Evolutionary conservation across 306 rosid genomes (phyloP).

Genomic region (Oxytropis ochrocephala): DNA sequence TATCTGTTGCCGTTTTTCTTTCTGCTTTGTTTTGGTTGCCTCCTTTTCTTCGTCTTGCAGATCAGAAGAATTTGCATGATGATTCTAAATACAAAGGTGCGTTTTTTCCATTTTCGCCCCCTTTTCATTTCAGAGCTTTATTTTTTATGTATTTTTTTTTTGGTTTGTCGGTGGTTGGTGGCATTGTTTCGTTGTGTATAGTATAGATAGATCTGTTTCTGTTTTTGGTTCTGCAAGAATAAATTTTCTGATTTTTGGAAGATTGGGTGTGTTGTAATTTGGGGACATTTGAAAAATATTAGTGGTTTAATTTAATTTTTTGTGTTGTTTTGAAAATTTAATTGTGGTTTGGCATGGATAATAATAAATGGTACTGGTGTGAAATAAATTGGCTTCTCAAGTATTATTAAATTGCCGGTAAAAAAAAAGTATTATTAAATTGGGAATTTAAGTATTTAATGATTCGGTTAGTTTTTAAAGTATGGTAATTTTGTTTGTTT

Average conservation of each 20-base stretch:
- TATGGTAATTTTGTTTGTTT: background rate
- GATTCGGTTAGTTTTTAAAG: background rate
- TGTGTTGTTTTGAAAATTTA: background rate
- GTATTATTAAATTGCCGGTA: too few species aligned
- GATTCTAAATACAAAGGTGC: slow-evolving; percentile 59
- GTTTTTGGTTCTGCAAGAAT: background rate
- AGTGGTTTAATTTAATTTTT: background rate
- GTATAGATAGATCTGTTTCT: slow-evolving; percentile 42
- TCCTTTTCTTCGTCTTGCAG: slow-evolving; percentile 56
- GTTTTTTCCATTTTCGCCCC: background rate
- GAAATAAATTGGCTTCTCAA: slow-evolving; percentile 2
- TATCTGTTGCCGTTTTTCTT: slow-evolving; percentile 61
- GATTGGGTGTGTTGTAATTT: slow-evolving; percentile 1
- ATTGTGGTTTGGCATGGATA: background rate
- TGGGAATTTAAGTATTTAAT: background rate
- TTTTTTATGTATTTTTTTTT: background rate
- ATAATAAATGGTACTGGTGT: background rate
- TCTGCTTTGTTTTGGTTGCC: slow-evolving; percentile 85
- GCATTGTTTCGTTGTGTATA: slow-evolving; percentile 25
- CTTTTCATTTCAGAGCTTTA: background rate
- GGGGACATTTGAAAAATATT: slow-evolving; percentile 15
- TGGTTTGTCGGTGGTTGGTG: slow-evolving; percentile 16
- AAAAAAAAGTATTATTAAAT: too few species aligned
- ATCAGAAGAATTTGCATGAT: slow-evolving; percentile 47
- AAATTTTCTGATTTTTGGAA: background rate